A percentile compares a stretch with the other conserved stretches of the same genome.
These are phyloP conservation scores for Akanthomyces dipterigenus DNA, from an alignment of 2,329 filamentous ascomycete species.

Conservation along the genomic window DNA sequence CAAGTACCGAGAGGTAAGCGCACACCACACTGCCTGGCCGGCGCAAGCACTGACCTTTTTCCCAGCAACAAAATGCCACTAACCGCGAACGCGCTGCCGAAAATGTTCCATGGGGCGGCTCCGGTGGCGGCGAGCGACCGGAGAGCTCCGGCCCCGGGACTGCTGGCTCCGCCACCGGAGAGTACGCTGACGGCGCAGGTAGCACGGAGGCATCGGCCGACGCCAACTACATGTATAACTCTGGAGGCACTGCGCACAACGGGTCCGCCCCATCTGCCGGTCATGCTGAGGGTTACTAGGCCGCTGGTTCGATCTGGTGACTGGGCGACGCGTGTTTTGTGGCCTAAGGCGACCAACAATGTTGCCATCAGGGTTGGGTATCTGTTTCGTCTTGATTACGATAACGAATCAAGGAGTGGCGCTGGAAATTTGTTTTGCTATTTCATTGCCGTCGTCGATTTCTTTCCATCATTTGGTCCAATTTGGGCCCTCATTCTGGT, in stretches of 20 bases:
- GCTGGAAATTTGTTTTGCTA: slow-evolving; percentile 6
- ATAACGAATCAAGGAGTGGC: not conserved
- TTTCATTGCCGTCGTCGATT: not conserved
- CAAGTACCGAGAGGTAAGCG: slow-evolving; percentile 90
- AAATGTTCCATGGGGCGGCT: slow-evolving; percentile 24
- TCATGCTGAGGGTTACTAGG: slow-evolving; percentile 43
- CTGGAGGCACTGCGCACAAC: slow-evolving; percentile 52
- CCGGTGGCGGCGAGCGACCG: slow-evolving; percentile 26
- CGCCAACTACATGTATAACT: slow-evolving; percentile 45
- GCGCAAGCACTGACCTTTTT: not conserved
- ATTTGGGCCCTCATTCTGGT: not conserved
- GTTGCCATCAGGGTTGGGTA: slow-evolving; percentile 10
- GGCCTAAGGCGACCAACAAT: not conserved
- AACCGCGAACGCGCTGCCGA: slow-evolving; percentile 34
- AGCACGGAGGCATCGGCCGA: slow-evolving; percentile 20
- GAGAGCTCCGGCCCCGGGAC: slow-evolving; percentile 20
- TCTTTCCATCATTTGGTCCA: not conserved
- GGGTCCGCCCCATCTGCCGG: slow-evolving; percentile 36
- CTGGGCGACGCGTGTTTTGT: not conserved
- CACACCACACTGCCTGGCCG: not conserved
- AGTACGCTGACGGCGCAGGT: slow-evolving; percentile 34
- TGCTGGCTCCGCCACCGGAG: slow-evolving; percentile 25
- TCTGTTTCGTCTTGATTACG: slow-evolving; percentile 1
- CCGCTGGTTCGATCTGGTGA: slow-evolving; percentile 12
- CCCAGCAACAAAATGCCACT: slow-evolving; percentile 37